Percentiles rank a stretch among this genome's conserved stretches.
Evolutionary conservation across 2,329 filamentous ascomycete species (phyloP).

Genomic region (Dactylellina cionopaga): DNA sequence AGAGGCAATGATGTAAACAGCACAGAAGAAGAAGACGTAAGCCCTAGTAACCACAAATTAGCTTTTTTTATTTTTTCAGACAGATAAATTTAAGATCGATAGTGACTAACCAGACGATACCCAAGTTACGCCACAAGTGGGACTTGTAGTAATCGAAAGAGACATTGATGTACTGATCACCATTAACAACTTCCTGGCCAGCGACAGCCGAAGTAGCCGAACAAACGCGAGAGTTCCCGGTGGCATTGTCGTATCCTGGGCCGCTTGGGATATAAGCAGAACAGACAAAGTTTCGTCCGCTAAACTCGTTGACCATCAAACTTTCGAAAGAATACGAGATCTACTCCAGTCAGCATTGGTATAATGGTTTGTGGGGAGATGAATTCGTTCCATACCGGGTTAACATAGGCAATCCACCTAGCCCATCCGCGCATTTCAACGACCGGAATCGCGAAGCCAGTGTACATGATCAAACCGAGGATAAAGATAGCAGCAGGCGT

Average conservation of each 20-base stretch:
- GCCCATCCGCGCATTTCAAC: conserved; percentile 82
- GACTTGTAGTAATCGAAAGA: conserved; percentile 69
- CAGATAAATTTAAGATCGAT: background rate
- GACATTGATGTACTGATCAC: conserved; percentile 68
- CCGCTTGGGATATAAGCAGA: conserved; percentile 63
- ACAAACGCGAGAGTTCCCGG: conserved; percentile 64
- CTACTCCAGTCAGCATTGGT: background rate
- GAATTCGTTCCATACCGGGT: conserved; percentile 68
- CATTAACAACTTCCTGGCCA: conserved; percentile 67
- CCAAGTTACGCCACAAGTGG: conserved; percentile 76
- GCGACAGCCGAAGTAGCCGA: conserved; percentile 68
- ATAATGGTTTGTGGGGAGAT: background rate
- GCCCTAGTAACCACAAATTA: conserved; percentile 9
- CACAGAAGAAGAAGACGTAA: conserved; percentile 67
- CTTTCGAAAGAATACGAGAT: conserved; percentile 77
- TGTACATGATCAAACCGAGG: conserved; percentile 71
- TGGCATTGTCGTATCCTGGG: conserved; percentile 63
- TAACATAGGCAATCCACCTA: conserved; percentile 82
- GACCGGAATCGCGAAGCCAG: conserved; percentile 70
- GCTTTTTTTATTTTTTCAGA: background rate
- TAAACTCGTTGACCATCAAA: conserved; percentile 85
- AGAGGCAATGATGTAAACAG: conserved; percentile 71
- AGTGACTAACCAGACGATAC: conserved; percentile 72
- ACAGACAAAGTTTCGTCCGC: conserved; percentile 71
- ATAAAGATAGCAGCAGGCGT: conserved; percentile 71